Evolutionary conservation across 139 green algal genomes (phyloP), one percentile per base, ranked within the genome.

Genomic region (Ettlia oleoabundans): DNA sequence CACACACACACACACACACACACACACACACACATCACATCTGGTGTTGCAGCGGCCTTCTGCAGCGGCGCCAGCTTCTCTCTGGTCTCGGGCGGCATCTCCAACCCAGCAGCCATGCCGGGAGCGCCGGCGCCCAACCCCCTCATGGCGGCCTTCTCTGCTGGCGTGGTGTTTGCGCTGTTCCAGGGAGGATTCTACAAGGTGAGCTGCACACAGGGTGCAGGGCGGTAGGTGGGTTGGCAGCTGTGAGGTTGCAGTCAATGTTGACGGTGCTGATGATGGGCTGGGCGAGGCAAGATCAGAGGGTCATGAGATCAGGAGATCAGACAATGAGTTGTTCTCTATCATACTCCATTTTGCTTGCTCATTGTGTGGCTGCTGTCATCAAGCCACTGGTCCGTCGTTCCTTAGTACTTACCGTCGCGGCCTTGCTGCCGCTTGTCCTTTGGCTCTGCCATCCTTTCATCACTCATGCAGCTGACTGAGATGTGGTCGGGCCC

Each of bases 171-270:
- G 0, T 98, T 98, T 86, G 95, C 95, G 0, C 51, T 95, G 13
- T 94, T 98, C 83, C 95, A 97, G 82, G 94, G 91, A 10, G 86
- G 89, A 19, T 95, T 98, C 87, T 95, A 94, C 87, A 91, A 97
- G 92, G 88, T 94, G 28, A 35, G 76, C 30, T 58, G n/a, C n/a
- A n/a, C n/a, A n/a, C n/a, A n/a, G n/a, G n/a, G n/a, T n/a, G n/a
- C n/a, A n/a, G n/a, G 53, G 53, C 53, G 24, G 53, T 64, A n/a
- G 53, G 53, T 64, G 24, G 53, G 53, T 21, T 64, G 53, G 53
- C 53, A 64, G 53, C 53, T 21, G 53, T 21, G 53, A 24, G 53
- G 53, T 64, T 21, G 53, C 24, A 64, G 22, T n/a, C n/a, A n/a
- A n/a, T n/a, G n/a, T n/a, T n/a, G n/a, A n/a, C n/a, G n/a, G n/a